phyloP scores from a whole-genome alignment of 805 yeast genomes.

The Starmerella kuoi region DNA sequence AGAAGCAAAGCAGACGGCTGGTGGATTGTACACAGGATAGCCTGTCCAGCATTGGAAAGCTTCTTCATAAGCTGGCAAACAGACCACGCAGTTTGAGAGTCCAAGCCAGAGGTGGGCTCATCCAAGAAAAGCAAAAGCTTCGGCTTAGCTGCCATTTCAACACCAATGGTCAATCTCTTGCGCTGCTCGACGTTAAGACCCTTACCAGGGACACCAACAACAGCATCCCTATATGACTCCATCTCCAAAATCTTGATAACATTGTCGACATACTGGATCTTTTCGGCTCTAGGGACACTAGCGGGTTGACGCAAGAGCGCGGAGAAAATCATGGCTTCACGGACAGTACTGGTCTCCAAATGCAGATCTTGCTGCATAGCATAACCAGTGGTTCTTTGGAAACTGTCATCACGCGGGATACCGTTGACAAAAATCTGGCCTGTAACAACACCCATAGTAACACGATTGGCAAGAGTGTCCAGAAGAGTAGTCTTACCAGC shows the following conservation, averaged over 20 bases:
- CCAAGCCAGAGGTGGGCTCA: conserved; percentile 66
- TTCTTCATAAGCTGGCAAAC: conserved; percentile 55
- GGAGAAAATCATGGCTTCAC: conserved; percentile 61
- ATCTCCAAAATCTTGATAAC: conserved; percentile 56
- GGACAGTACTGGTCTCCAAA: conserved; percentile 53
- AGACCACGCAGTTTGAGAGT: conserved; percentile 54
- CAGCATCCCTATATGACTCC: conserved; percentile 62
- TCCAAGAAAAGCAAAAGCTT: conserved; percentile 48
- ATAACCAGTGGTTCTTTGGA: conserved; percentile 68
- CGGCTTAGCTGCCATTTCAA: conserved; percentile 60
- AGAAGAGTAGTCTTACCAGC: conserved; percentile 75
- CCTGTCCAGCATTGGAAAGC: conserved; percentile 59
- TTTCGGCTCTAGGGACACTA: conserved; percentile 44
- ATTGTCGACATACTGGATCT: conserved; percentile 55
- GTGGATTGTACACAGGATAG: conserved; percentile 64
- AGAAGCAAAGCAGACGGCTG: conserved; percentile 64
- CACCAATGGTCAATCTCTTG: conserved; percentile 58
- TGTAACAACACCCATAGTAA: conserved; percentile 56
- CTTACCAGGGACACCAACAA: conserved; percentile 64
- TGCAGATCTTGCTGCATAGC: conserved; percentile 76
- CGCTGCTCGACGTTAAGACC: conserved; percentile 61
- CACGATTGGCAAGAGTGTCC: conserved; percentile 60
- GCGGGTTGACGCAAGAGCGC: conserved; percentile 61
- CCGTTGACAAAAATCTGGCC: conserved; percentile 68
- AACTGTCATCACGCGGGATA: conserved; percentile 46